Percentiles rank a stretch among this genome's conserved stretches.
phyloP scores from a whole-genome alignment of 768 basidiomycete genomes.

The Tylopilus felleus region DNA sequence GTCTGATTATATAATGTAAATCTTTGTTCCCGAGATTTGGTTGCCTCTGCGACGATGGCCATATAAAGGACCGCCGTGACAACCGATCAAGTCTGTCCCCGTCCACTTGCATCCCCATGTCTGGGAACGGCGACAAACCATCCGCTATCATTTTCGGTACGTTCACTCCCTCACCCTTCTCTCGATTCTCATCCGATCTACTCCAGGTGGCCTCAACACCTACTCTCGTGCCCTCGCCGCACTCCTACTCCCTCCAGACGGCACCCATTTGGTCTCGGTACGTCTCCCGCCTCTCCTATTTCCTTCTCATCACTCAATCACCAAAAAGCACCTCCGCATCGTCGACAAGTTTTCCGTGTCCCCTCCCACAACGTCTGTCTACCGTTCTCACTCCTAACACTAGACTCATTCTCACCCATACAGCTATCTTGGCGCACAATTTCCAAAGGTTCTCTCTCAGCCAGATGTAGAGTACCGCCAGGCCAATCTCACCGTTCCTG shows the following conservation, averaged over 20 bases:
- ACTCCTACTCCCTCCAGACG: slow-evolving; percentile 63
- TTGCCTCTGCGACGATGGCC: slow-evolving; percentile 5
- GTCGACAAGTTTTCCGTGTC: slow-evolving; percentile 71
- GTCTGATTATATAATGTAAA: background rate
- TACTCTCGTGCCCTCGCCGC: slow-evolving; percentile 69
- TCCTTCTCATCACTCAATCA: slow-evolving; percentile 5
- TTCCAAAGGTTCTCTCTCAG: slow-evolving; percentile 64
- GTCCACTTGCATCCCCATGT: slow-evolving; percentile 31
- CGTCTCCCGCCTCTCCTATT: slow-evolving; percentile 26
- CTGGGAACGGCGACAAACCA: slow-evolving; percentile 41
- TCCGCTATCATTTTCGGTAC: slow-evolving; percentile 75
- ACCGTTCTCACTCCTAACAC: slow-evolving; percentile 13
- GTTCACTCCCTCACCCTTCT: slow-evolving; percentile 22
- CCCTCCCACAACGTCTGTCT: slow-evolving; percentile 69
- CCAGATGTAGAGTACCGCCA: slow-evolving; percentile 78
- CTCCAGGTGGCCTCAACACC: slow-evolving; percentile 75
- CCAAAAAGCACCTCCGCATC: slow-evolving; percentile 57
- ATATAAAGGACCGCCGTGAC: slow-evolving; percentile 25
- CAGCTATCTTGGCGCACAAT: slow-evolving; percentile 78
- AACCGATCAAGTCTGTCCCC: slow-evolving; percentile 20
- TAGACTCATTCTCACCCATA: slow-evolving; percentile 4
- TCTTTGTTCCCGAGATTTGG: background rate
- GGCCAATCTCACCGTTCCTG: slow-evolving; percentile 69
- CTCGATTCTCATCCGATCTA: slow-evolving; percentile 8
- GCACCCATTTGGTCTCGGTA: slow-evolving; percentile 71